A percentile compares a stretch with the other conserved stretches of the same genome.
These are phyloP conservation scores for Larix kaempferi DNA, from an alignment of 75 land plant genomes.

Conservation along the genomic window DNA sequence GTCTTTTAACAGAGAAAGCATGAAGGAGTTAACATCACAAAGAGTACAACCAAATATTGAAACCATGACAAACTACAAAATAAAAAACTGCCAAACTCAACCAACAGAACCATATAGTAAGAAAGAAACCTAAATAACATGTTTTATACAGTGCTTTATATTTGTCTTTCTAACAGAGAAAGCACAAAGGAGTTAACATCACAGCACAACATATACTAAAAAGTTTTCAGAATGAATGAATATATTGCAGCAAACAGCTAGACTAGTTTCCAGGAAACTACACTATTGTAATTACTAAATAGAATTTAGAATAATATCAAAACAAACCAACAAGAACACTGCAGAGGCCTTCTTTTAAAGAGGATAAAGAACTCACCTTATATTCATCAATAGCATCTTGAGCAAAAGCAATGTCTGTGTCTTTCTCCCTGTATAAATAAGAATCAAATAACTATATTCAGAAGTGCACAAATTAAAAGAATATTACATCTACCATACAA, in stretches of 20 bases:
- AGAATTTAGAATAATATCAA: background rate
- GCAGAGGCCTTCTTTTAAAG: background rate
- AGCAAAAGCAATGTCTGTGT: slow-evolving; percentile 88
- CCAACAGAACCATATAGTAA: too few species aligned
- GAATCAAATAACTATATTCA: background rate
- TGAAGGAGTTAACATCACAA: background rate
- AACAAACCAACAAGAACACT: background rate
- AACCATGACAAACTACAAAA: too few species aligned
- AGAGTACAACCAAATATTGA: background rate
- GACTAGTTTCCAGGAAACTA: background rate
- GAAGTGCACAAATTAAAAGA: too few species aligned
- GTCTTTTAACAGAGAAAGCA: too few species aligned
- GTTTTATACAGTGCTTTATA: too few species aligned
- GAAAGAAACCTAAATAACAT: too few species aligned
- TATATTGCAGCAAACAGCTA: background rate
- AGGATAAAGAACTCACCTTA: slow-evolving; percentile 48
- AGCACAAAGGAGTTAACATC: too few species aligned
- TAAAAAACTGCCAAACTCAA: too few species aligned
- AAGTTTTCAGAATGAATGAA: background rate
- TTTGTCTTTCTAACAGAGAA: too few species aligned
- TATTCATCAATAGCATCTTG: slow-evolving; percentile 97
- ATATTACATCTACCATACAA: background rate
- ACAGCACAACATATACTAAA: too few species aligned
- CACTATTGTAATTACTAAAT: background rate
- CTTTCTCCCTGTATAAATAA: slow-evolving; percentile 80